These are phyloP conservation scores for Neoscytalidium dimidiatum DNA, from an alignment of 2,329 filamentous ascomycete species.

Conservation along the genomic window DNA sequence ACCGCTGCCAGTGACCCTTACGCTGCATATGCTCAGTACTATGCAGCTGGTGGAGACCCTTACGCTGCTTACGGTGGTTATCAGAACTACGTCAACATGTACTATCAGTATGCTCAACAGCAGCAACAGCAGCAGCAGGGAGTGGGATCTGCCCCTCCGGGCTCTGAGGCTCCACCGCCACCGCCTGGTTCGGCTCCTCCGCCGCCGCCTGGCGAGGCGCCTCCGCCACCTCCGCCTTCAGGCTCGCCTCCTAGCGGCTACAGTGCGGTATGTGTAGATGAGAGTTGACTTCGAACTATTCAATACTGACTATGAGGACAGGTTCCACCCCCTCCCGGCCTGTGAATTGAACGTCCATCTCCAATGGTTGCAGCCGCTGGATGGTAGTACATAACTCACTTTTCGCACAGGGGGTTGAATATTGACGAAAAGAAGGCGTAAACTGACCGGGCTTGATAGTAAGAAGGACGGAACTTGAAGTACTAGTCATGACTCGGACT, in stretches of 20 bases:
- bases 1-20: conserved; percentile 63
- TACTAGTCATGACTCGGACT: not conserved
- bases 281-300: not conserved
- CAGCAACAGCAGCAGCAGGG: conserved; percentile 27
- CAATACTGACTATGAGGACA: not conserved
- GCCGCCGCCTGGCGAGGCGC: conserved; percentile 33
- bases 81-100: conserved; percentile 34
- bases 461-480: not conserved
- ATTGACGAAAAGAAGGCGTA: not conserved
- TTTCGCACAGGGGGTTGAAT: not conserved
- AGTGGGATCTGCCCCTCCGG: conserved; percentile 29
- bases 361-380: not conserved
- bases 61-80: conserved; percentile 90
- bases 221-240: conserved; percentile 28
- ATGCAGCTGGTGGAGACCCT: conserved; percentile 68
- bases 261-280: conserved; percentile 30
- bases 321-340: conserved; percentile 36
- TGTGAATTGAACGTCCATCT: conserved; percentile 26
- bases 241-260: conserved; percentile 27
- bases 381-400: conserved; percentile 9
- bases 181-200: conserved; percentile 28
- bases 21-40: conserved; percentile 83
- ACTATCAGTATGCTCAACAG: conserved; percentile 32
- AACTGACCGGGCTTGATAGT: not conserved
- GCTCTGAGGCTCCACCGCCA: conserved; percentile 31